Evolutionary conservation across 2,329 filamentous ascomycete genomes (phyloP), one percentile per base, ranked within the genome.

Genomic region (Lachnellula cervina): DNA sequence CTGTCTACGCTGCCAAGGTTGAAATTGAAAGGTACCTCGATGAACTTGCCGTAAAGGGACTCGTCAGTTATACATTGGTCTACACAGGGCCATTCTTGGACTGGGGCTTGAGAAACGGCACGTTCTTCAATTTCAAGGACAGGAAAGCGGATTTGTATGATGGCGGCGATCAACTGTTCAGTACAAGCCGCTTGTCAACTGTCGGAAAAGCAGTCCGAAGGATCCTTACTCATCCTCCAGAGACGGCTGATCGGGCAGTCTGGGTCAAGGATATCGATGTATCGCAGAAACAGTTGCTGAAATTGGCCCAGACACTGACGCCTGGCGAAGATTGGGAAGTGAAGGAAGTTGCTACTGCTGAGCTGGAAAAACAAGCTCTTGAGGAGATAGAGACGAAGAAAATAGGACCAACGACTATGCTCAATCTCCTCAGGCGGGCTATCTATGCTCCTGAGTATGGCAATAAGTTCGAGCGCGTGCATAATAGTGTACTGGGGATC

Each of bases 31-130:
- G 76, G 2, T 69, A 73, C 51, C 60, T 81, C 0, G 65, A 66
- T 32, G 70, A 73, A 63, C 67, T 62, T 40, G 55, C 74, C 6
- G 67, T 71, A 63, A 68, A 71, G 43, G 67, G 70, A 49, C 54
- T 66, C 28, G 63, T 84, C 72, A 72, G 76, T 32, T 87, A 84
- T 73, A 83, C 79, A 0, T 69, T 73, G 9, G 67, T 87, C 2
- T 63, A 52, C 50, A 80, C 73, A 51, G 80, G 79, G 0, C 69
- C 73, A 0, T 85, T 87, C 68, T 76, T 86, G 57, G 83, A 87
- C 66, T 84, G 77, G 79, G 74, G 72, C 2, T 38, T 76, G 14
- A 40, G 63, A 60, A 66, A 45, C 1, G 70, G 70, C 6, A 76
- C 83, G 58, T 57, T 80, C 14, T 54, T 81, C 4, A 71, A 81